Evolutionary conservation across 2,329 filamentous ascomycete species (phyloP), one percentile per base, ranked within the genome.

Genomic region (Dryadomyces sulphureus): DNA sequence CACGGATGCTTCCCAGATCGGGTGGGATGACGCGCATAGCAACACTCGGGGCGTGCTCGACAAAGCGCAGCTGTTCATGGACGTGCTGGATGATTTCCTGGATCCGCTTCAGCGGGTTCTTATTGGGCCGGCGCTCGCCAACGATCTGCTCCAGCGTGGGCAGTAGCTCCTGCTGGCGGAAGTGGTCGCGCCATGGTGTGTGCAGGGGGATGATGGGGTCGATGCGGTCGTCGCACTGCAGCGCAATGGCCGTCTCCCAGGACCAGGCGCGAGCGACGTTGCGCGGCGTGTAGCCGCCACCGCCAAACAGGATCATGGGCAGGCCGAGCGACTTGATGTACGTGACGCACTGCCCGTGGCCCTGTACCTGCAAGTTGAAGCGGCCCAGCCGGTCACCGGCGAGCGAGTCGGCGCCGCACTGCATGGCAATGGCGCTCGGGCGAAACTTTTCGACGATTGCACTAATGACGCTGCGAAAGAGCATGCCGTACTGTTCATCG

Each of bases 221-320:
- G 52, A 95, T 81, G 48, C 76, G 74, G 52, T 82, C 72, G 49
- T 83, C 72, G 48, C 79, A 79, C 54, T 81, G 79, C 51, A 93
- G 84, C 49, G 87, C 87, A 54, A 96, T 86, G 50, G 84, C 84
- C 12, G 92, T 98, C 66, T 98, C 92, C 64, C 94, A 90, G 21
- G 89, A 87, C 92, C 92, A 98, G 25, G 90, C 88, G 45, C 92
- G 83, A 38, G 92, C 92, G 7, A 98, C 92, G 57, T 98, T 98
- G 53, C 90, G 79, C 5, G 92, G 89, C 14, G 92, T 98, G 64
- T 98, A 98, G 24, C 92, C 92, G 47, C 92, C 92, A 35, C 92
- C 92, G 39, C 92, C 92, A 48, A 96, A 85, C 46, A 98, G 77
- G 43, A 98, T 79, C 50, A 96, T 73, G 3, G 92, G 92, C 1